Base-by-base conservation (phyloP, 371 early-diverging fungal species). In the Mortierella sp. region DNA sequence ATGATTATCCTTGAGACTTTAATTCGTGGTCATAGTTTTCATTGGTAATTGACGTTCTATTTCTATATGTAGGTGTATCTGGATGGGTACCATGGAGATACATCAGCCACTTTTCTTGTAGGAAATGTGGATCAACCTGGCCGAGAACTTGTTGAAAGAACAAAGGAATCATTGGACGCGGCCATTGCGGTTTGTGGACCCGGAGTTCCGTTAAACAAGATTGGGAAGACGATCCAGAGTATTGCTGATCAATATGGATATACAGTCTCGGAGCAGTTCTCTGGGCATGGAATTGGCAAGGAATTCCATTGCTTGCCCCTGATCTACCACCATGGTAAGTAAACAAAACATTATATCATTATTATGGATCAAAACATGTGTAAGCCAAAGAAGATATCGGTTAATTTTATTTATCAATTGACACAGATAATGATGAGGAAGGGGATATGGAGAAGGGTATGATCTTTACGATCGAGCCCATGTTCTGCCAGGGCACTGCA, bases 401-500 rank as follows among this genome's bases (percentile, higher is more conserved):
- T 4, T 30, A 30, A 54, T 54, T 26, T 54, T 54, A 0, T 54
- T 54, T 54, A 26, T 18, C 39, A 26, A 20, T 37, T 52, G 55
- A 6, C 9, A 43, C 9, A 87, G 89, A 80, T 20, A 93, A 91
- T 71, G 84, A 88, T 26, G 90, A 88, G 55, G 87, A 87, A 8
- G 93, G 91, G 8, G 59, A 74, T 0, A 94, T 96, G 95, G 77
- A 83, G 62, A 81, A 89, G 11, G 95, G 95, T 0, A 95, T 94
- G 92, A 88, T 90, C 32, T 97, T 96, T 74, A 97, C 97, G 6
- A 93, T 97, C 62, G 95, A 96, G 83, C 97, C 97, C 0, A 93
- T 96, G 70, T 81, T 97, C 65, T 93, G 93, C 72, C 94, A 96
- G 83, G 97, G 97, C 28, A 80, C 84, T 22, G 84, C 92, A 6